Evolutionary conservation across 169 alveolate genomes (phyloP), one percentile per base, ranked within the genome.

Genomic region (Cryptosporidium bovis): DNA sequence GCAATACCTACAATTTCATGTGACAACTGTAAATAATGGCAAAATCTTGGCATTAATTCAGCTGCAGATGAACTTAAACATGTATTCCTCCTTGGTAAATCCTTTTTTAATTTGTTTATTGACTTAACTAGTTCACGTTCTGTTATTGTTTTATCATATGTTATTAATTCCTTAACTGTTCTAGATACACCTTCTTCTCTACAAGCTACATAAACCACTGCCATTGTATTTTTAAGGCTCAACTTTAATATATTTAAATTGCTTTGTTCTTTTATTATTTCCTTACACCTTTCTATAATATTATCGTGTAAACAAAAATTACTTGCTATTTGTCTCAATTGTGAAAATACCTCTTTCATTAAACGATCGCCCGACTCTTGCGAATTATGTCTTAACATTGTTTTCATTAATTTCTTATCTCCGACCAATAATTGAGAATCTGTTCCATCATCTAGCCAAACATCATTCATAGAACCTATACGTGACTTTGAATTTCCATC

Each of bases 131-230:
- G 90, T 56, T 95, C 97, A 67, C 91, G 92, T 55, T 93, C 95
- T 65, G 95, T 82, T 48, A 94, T 77, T 8, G 94, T 90, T 40
- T 97, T 69, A 82, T 95, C 97, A 58, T 87, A 95, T 1, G 93
- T 82, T 18, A 89, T 77, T 27, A 95, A 87, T 90, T 95, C 97
- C 82, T 93, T 92, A 13, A 95, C 91, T 12, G 96, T 93, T 48
- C 97, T 94, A 48, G 95, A 92, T n/a, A 90, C 94, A 0, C 95
- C 95, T 16, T 94, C 97, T 87, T 95, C 97, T 27, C 97, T 91
- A 56, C 96, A 91, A n/a, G 96, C 97, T 90, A 95, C 60, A 65
- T 95, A 95, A 6, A 93, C 91, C 24, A 95, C 93, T 12, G 97
- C 96, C 46, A 95, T 83, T 89, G 93, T 93, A 84, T 94, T 90